These are phyloP conservation scores for Alectoria sarmentosa DNA, from an alignment of 495 filamentous ascomycete genomes.

Conservation along the genomic window DNA sequence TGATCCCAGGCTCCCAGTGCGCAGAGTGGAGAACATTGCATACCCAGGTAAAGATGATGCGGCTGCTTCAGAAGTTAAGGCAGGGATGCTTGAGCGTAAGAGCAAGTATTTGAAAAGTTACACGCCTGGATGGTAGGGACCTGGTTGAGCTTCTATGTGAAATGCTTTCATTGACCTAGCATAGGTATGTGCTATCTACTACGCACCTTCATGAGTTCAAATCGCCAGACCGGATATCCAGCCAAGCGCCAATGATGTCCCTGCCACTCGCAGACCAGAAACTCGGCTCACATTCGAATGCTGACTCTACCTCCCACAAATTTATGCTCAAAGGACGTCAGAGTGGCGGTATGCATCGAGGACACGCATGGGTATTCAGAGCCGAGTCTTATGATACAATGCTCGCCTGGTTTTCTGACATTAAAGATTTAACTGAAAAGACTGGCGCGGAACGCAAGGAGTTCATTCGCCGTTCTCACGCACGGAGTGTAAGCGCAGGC, in stretches of 20 bases:
- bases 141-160: conserved; percentile 6
- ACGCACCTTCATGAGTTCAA: conserved; percentile 99
- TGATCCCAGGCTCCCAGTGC: conserved; percentile 71
- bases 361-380: conserved; percentile 96
- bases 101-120: conserved; percentile 99
- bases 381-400: conserved; percentile 93
- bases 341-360: conserved; percentile 86
- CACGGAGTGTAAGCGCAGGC: conserved; percentile 62
- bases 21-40: conserved; percentile 73
- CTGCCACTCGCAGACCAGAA: conserved; percentile 91
- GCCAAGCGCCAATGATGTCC: conserved; percentile 85
- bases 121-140: conserved; percentile 83
- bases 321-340: conserved; percentile 96
- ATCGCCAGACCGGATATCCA: conserved; percentile 65
- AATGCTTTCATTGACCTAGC: conserved; percentile 21
- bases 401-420: conserved; percentile 94
- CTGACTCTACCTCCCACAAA: conserved; percentile 87
- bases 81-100: conserved; percentile 91
- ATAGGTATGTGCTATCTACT: conserved; percentile 89
- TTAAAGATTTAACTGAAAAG: conserved; percentile 77
- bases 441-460: conserved; percentile 84
- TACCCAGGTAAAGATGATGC: conserved; percentile 92
- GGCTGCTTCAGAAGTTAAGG: conserved; percentile 76
- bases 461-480: conserved; percentile 67
- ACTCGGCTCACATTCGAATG: conserved; percentile 82